Base-by-base conservation (phyloP, 768 basidiomycete species). In the Mycena olivaceomarginata region DNA sequence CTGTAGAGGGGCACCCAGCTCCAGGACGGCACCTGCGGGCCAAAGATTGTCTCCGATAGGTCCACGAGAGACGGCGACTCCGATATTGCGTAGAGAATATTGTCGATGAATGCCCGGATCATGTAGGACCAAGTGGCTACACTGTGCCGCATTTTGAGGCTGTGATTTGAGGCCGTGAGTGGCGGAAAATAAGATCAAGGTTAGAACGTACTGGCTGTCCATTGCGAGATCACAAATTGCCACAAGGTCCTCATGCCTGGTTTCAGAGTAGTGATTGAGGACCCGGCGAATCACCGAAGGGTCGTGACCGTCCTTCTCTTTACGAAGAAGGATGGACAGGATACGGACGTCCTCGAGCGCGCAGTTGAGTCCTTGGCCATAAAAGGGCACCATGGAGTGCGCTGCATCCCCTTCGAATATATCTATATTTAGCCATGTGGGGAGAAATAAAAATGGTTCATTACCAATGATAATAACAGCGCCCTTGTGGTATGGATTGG, bases 351-450 rank as follows among this genome's bases (percentile, higher is more conserved):
- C 95, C 83, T 96, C 95, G 56, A 96, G 88, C 9, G 95, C 95
- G 81, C 95, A 95, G 80, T 96, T 96, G 73, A 96, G 88, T 16
- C 95, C 95, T 85, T 96, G 95, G 8, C 95, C 92, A 80, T 91
- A 93, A 85, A 93, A 94, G 67, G 95, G 94, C 1, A 95, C 94
- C 94, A 96, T 95, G 46, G 93, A 91, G 82, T 96, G 95, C 6
- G 93, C 93, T 13, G 95, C 91, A 82, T 96, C 95, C 25, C 95
- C 95, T 85, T 88, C 75, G 89, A 88, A 93, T 93, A 75, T 16
- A 20, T 39, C 18, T n/a, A 10, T 16, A 53, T 20, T 48, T 18
- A 37, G 40, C 53, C 11, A 25, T 8, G 43, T 15, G 43, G 43
- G 43, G 15, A 45, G 43, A 45, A 45, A 15, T 15, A n/a, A 41